phyloP scores from a whole-genome alignment of 768 basidiomycete genomes.

The Lactarius hengduanensis region DNA sequence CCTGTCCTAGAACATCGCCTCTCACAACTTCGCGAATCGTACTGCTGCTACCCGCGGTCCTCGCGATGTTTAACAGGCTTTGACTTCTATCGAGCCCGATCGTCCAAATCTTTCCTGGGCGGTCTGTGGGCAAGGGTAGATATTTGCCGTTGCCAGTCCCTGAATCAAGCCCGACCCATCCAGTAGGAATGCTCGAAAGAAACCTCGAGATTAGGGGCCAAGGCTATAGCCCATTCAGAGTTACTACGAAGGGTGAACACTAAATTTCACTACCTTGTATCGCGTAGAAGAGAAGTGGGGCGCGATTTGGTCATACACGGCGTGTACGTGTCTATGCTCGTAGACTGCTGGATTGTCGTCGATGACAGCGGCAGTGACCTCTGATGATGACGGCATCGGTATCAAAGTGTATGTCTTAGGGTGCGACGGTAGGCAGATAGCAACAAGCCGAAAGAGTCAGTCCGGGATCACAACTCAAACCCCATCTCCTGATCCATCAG shows the following conservation, averaged over 20 bases:
- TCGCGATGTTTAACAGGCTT: constrained; percentile 76
- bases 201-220: constrained; percentile 87
- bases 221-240: constrained; percentile 49
- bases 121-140: constrained; percentile 68
- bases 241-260: constrained; percentile 3
- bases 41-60: constrained; percentile 50
- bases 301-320: constrained; percentile 83
- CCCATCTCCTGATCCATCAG: constrained; percentile 82
- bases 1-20: constrained; percentile 70
- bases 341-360: constrained; percentile 54
- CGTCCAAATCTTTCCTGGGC: constrained; percentile 61
- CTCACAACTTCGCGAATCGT: constrained; percentile 67
- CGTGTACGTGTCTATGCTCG: constrained; percentile 76
- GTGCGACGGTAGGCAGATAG: background rate
- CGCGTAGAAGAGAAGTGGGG: constrained; percentile 85
- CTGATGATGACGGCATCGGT: constrained; percentile 37
- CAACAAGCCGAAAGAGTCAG: background rate
- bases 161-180: constrained; percentile 88
- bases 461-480: constrained; percentile 37
- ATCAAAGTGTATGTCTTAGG: background rate
- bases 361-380: constrained; percentile 36
- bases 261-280: constrained; percentile 60
- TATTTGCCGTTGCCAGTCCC: constrained; percentile 99
- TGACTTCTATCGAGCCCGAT: constrained; percentile 83
- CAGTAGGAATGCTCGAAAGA: constrained; percentile 64